These are phyloP conservation scores for Lotmaria passim DNA, from an alignment of 208 protist genomes.

Conservation along the genomic window DNA sequence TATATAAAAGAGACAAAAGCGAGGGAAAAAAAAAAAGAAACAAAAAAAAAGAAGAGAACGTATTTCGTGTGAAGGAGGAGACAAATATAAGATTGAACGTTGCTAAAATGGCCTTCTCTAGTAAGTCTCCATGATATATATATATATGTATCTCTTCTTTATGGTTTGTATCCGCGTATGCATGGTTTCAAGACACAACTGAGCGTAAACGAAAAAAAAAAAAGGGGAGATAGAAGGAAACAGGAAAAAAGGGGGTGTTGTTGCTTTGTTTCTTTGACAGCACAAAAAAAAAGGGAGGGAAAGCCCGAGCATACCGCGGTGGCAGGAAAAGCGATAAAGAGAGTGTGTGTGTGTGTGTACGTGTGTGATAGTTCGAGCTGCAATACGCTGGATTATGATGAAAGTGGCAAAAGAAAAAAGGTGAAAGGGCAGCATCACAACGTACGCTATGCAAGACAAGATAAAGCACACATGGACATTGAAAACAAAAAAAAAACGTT, in stretches of 20 bases:
- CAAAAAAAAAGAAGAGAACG: conserved; percentile 16
- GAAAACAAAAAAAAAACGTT: too few species aligned
- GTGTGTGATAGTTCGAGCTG: neutral
- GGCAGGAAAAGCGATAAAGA: neutral
- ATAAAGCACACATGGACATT: too few species aligned
- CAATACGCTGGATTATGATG: neutral
- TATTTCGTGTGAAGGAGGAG: conserved; percentile 21
- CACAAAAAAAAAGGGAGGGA: conserved; percentile 1
- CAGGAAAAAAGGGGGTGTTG: neutral
- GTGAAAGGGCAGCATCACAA: too few species aligned
- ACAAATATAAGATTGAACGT: conserved; percentile 12
- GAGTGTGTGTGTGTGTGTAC: conserved; percentile 7
- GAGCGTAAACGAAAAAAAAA: neutral
- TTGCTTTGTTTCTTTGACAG: neutral
- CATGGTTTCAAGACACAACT: conserved; percentile 7
- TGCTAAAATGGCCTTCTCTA: conserved; percentile 15
- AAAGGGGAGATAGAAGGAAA: neutral
- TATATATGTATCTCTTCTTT: neutral
- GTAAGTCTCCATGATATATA: neutral
- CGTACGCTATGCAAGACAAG: too few species aligned
- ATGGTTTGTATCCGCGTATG: conserved; percentile 8
- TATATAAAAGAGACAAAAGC: conserved; percentile 19
- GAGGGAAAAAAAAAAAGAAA: conserved; percentile 30
- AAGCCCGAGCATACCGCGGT: neutral
- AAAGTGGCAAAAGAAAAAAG: neutral